Evolutionary conservation across 148 eudicot species (phyloP).

Genomic region (Heliamphora exappendiculata): DNA sequence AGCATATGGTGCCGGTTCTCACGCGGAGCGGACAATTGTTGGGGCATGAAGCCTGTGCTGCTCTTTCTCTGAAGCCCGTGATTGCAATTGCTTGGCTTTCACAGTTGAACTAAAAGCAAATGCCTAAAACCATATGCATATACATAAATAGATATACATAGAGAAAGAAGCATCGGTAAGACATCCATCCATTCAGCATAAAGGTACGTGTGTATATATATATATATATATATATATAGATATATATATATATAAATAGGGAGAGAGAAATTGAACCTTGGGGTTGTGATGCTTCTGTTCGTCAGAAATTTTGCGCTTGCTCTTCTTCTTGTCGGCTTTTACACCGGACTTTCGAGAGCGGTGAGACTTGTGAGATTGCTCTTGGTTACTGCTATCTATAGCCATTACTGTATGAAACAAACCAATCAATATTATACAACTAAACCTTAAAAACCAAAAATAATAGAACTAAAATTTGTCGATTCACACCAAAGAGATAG

Average conservation of each 20-base stretch:
- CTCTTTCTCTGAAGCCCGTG: constrained; percentile 72
- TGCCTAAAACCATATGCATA: constrained; percentile 40
- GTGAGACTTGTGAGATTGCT: constrained; percentile 54
- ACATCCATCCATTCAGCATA: no score
- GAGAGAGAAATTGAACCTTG: constrained; percentile 35
- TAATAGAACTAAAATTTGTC: no score
- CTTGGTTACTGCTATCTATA: constrained; percentile 18
- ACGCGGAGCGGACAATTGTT: constrained; percentile 54
- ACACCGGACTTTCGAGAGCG: constrained; percentile 56
- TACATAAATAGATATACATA: not conserved
- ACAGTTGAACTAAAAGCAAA: constrained; percentile 65
- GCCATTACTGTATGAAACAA: no score
- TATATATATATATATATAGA: not conserved
- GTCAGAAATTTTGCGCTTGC: constrained; percentile 21
- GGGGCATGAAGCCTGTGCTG: constrained; percentile 84
- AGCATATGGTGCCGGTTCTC: constrained; percentile 80
- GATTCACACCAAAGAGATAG: no score
- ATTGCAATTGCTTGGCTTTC: constrained; percentile 70
- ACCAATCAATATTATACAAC: no score
- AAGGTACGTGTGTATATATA: no score
- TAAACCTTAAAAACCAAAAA: no score
- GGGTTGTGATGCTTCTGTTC: constrained; percentile 49
- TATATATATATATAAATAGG: no score
- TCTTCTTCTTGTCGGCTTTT: constrained; percentile 40
- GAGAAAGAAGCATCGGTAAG: not conserved